Evolutionary conservation across 139 green algal species (phyloP), one percentile per base, ranked within the genome.

Genomic region (Spirogloea muscicola): DNA sequence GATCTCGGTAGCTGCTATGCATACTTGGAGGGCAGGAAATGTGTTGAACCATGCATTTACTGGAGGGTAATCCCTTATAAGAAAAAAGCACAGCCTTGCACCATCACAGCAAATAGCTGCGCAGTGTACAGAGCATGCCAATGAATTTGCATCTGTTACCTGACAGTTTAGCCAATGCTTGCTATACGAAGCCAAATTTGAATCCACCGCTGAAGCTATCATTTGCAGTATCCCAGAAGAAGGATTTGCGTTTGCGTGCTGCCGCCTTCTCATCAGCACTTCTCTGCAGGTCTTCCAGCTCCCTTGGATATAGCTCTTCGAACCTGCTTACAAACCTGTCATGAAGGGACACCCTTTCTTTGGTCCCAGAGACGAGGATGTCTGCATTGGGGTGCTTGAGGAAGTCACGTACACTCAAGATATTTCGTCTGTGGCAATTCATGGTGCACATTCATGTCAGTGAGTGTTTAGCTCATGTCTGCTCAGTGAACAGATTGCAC

Each of bases 281-380:
- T n/a, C 44, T 21, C 39, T 37, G 27, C 25, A 81, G 25, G 34
- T 27, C 34, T 21, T 68, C 68, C 34, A 81, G 18, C 27, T 46
- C n/a, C 13, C 66, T 46, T 13, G 72, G 72, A 33, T 42, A 31
- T 25, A 18, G 29, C 9, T 6, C 67, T 0, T 79, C 55, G 16
- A 80, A 76, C 13, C 34, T n/a, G 10, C 36, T 3, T 2, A 21
- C 66, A 41, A 81, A 81, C 39, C 31, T 36, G 27, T 70, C 68
- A 41, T 79, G 67, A 31, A 82, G 60, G 38, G 37, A 29, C 74
- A 80, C 74, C 18, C 66, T 21, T 34, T 77, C 67, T 13, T 25
- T n/a, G 38, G 72, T 82, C 33, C 74, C 74, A 6, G 74, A 82
- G 38, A 82, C 74, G 16, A 82, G 67, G 5, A 38, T 46, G 0